Base-by-base conservation (phyloP, 441 rosid species). In the Pelargonium australe region DNA sequence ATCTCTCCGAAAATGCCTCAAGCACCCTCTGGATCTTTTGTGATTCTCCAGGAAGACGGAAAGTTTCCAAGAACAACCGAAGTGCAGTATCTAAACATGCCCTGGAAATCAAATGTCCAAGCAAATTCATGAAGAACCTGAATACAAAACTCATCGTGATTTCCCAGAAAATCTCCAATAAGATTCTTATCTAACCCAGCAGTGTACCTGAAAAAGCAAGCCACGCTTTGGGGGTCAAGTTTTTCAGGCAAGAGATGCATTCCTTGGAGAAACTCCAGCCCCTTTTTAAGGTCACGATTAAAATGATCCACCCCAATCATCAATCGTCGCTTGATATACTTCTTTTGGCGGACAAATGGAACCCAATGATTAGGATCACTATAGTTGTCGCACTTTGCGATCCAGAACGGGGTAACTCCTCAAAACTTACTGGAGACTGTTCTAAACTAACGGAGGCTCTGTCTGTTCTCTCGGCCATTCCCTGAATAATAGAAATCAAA, bases 21-120 rank as follows among this genome's bases (percentile, higher is more conserved):
- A 95, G 95, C 74, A 90, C 97, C 81, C 97, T 85, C 72, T 92
- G 93, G 78, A 95, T 92, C 82, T 95, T 95, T 83, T 95, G 99
- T 31, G 98, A 87, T 79, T 95, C 99, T 14, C 99, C 99, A 69
- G 99, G 97, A 73, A 95, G 81, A 73, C 89, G 86, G 78, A 90
- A 92, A 53, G 98, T 92, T 77, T 91, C 99, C 75, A 90, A 76
- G 73, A 95, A 95, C 63, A 95, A 81, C 60, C 98, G 87, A 80
- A 95, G 79, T 2, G 99, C 99, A 47, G 85, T 84, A 81, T 90
- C 99, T 55, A 95, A 73, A 80, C 98, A 95, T 92, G 75, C 78
- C 91, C 64, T 73, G 84, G 77, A 95, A 95, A 81, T 92, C 96
- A 78, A 89, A 95, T 61, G 98, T 90, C 79, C 90, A 73, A 20